phyloP scores from a whole-genome alignment of 176 grass and related monocot species.

The Carex scoparia region DNA sequence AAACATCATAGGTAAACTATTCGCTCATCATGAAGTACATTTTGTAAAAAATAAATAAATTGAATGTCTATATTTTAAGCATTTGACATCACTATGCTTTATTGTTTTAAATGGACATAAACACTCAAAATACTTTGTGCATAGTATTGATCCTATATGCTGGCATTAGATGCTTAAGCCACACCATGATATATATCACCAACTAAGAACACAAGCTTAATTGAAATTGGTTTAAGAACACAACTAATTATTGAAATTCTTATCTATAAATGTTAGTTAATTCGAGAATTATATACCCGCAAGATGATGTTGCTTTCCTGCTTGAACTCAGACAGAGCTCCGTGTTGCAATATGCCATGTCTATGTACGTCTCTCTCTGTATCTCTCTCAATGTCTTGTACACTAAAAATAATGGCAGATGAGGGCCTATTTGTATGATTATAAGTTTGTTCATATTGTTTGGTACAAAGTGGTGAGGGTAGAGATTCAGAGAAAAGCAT shows the following conservation, averaged over 20 bases:
- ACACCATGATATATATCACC: neutral
- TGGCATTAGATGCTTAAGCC: neutral
- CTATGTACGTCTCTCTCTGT: neutral
- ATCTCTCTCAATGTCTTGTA: neutral
- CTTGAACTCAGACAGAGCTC: conserved; percentile 17
- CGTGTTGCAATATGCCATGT: conserved; percentile 18
- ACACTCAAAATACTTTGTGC: neutral
- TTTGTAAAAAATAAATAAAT: neutral
- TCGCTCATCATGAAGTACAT: neutral
- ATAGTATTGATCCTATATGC: neutral
- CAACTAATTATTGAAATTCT: neutral
- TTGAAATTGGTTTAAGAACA: neutral
- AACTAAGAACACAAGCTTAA: neutral
- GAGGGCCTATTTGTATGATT: neutral
- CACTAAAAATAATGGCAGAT: neutral
- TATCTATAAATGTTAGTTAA: neutral
- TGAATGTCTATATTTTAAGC: neutral
- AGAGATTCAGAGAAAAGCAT: neutral
- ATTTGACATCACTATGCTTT: neutral
- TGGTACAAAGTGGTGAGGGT: neutral
- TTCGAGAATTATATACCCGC: neutral
- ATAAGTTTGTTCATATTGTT: neutral
- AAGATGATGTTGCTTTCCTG: neutral
- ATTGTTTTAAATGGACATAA: neutral
- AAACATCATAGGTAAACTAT: neutral